Conservation (phyloP, 768 basidiomycete species). For the Russula olivacea region DNA sequence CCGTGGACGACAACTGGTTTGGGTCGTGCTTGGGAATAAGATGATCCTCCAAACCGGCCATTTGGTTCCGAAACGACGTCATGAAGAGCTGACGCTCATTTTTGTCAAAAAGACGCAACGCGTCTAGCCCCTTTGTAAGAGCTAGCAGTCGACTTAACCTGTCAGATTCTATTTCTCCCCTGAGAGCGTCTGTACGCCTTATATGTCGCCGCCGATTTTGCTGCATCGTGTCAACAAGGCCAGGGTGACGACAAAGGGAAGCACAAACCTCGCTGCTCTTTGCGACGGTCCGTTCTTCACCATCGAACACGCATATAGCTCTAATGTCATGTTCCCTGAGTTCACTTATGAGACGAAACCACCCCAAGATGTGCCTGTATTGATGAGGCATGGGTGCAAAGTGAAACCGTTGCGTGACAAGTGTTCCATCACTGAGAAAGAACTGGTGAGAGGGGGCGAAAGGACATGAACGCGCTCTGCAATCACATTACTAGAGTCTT, state of each 20-base stretch:
- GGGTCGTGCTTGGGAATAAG: neutral
- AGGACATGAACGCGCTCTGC: constrained; percentile 6
- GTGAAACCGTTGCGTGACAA: constrained; percentile 78
- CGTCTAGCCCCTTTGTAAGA: constrained; percentile 26
- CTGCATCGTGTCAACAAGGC: constrained; percentile 34
- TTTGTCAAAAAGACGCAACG: constrained; percentile 22
- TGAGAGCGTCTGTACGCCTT: constrained; percentile 42
- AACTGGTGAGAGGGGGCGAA: constrained; percentile 5
- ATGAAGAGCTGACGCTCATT: constrained; percentile 30
- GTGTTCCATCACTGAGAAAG: constrained; percentile 66
- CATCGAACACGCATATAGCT: constrained; percentile 78
- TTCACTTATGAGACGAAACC: constrained; percentile 66
- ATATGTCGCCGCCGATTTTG: constrained; percentile 48
- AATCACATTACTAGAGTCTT: constrained; percentile 72
- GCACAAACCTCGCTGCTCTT: constrained; percentile 62
- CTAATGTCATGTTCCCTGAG: constrained; percentile 50
- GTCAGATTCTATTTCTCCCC: constrained; percentile 52
- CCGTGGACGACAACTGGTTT: neutral
- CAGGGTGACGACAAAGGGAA: neutral
- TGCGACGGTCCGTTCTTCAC: constrained; percentile 55
- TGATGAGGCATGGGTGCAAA: constrained; percentile 60
- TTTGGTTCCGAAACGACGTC: constrained; percentile 30
- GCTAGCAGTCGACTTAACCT: constrained; percentile 50
- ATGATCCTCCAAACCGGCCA: neutral
- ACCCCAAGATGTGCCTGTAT: constrained; percentile 68